Conservation (phyloP, 306 rosid species). For the Glycine soja region DNA sequence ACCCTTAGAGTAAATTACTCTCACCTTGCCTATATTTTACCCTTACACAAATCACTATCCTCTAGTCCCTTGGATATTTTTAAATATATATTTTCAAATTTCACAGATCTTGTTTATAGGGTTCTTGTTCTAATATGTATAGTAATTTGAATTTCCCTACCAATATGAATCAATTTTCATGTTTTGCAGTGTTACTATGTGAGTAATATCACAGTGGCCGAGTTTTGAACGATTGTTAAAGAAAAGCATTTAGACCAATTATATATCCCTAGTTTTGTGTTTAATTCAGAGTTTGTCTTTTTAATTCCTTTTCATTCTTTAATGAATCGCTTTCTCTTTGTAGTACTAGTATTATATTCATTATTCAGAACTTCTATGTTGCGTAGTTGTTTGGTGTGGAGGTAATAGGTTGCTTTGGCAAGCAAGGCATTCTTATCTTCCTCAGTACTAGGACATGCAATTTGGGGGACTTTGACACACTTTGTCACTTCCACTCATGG, state of each 20-base stretch:
- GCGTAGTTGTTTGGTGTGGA: constrained; percentile 26
- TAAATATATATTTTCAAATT: neutral
- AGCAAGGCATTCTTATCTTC: no score
- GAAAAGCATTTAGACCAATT: no score
- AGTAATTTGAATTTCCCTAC: neutral
- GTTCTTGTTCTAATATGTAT: neutral
- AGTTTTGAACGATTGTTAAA: neutral
- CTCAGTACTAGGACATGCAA: no score
- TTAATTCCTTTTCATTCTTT: neutral
- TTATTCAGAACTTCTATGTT: no score
- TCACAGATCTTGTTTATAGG: neutral
- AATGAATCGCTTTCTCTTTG: neutral
- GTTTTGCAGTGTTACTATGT: constrained; percentile 2
- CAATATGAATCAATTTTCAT: constrained; percentile 1
- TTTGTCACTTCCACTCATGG: neutral
- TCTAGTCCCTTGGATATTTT: neutral
- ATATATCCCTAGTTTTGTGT: neutral
- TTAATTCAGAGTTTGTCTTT: neutral
- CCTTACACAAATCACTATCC: neutral
- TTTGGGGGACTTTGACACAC: neutral
- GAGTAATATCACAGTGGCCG: neutral
- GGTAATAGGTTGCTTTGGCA: no score
- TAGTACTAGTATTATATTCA: neutral
- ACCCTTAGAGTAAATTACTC: neutral
- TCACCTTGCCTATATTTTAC: neutral